Conservation (phyloP, 2,329 filamentous ascomycete genomes). For the Camptophora hylomeconis region DNA sequence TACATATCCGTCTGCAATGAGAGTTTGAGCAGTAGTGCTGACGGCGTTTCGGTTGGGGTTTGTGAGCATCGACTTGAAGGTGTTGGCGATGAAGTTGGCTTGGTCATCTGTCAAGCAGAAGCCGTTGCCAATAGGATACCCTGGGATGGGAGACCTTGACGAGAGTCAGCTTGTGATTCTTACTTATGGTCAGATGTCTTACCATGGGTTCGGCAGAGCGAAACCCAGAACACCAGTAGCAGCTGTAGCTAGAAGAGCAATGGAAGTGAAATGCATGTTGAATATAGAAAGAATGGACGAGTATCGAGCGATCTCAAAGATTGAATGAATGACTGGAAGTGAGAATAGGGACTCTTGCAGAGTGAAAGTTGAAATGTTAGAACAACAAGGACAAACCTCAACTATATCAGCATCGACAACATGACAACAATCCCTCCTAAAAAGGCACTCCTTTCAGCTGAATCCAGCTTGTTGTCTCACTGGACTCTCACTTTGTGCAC, state of each 20-base stretch:
- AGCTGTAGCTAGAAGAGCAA: constrained; percentile 1
- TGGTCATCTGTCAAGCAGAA: constrained; percentile 2
- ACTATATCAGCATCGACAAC: no score
- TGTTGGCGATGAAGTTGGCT: constrained; percentile 6
- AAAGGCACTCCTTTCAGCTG: no score
- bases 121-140: constrained; percentile 1
- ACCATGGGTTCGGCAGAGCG: background rate
- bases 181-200: no score
- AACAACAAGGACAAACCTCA: no score
- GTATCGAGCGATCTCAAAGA: no score
- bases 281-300: background rate
- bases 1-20: constrained; percentile 8
- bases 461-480: no score
- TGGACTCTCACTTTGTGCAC: no score
- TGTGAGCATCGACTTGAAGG: constrained; percentile 9
- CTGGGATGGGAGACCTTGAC: constrained; percentile 2
- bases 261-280: constrained; percentile 6
- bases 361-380: no score
- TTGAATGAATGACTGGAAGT: no score
- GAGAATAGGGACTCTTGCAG: no score
- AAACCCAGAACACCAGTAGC: constrained; percentile 2
- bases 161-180: no score
- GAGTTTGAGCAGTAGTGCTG: constrained; percentile 2
- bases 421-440: no score
- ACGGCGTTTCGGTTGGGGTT: constrained; percentile 6